Conservation (phyloP, 1,284 basidiomycete genomes). For the Exobasidium cylindrosporum region DNA sequence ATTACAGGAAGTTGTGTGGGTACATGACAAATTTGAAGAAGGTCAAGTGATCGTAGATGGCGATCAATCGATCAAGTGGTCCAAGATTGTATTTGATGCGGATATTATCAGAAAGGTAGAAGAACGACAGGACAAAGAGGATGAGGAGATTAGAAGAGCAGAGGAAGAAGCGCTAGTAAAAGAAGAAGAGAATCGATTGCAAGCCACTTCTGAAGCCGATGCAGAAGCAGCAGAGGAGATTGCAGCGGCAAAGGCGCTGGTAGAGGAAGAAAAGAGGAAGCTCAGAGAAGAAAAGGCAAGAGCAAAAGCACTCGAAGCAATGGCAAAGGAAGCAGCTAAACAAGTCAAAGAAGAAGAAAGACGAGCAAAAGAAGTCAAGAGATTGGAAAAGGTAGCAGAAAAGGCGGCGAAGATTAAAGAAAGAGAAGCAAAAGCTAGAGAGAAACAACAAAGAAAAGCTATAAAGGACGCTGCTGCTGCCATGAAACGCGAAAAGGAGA, state of each 20-base stretch:
- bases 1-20: not conserved
- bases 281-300: not conserved
- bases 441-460: not conserved
- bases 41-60: not conserved
- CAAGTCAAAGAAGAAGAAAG: not conserved
- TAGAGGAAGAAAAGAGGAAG: not conserved
- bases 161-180: not conserved
- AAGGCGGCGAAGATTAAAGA: not conserved
- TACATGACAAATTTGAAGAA: not conserved
- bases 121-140: not conserved
- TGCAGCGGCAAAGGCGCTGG: not conserved
- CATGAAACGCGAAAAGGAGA: not conserved
- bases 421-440: not conserved
- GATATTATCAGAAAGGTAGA: constrained; percentile 4
- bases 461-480: not conserved
- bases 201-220: not conserved
- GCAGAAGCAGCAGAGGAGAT: not conserved
- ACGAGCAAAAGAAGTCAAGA: not conserved
- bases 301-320: not conserved
- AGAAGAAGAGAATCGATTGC: not conserved
- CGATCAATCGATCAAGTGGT: not conserved
- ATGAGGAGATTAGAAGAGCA: not conserved
- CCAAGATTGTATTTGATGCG: constrained; percentile 4
- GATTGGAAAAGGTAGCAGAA: not conserved
- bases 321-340: not conserved